Percentiles rank a stretch among this genome's conserved stretches.
phyloP scores from a whole-genome alignment of 2,329 filamentous ascomycete species.

The Ascomycota sp. region DNA sequence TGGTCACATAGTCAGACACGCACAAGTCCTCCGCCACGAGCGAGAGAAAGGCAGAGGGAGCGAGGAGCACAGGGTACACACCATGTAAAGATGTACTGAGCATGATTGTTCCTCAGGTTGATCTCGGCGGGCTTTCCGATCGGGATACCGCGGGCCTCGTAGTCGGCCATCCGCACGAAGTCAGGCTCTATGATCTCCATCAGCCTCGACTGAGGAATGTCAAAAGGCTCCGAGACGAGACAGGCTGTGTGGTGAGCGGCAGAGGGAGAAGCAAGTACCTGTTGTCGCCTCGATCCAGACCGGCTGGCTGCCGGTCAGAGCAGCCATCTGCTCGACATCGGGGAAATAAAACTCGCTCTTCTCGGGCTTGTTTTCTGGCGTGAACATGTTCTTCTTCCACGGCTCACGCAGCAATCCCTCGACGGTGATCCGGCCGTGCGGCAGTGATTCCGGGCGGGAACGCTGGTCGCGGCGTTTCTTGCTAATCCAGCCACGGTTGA shows the following conservation, averaged over 20 bases:
- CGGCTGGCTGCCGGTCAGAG: conserved; percentile 57
- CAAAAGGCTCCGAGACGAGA: no score
- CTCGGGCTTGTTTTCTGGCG: conserved; percentile 70
- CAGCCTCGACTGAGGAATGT: conserved; percentile 1
- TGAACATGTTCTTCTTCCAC: conserved; percentile 97
- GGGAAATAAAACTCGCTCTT: conserved; percentile 86
- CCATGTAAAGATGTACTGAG: conserved; percentile 98
- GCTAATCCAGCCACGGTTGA: conserved; percentile 82
- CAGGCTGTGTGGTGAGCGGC: neutral
- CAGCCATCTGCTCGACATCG: conserved; percentile 81
- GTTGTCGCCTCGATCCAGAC: conserved; percentile 95
- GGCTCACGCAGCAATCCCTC: conserved; percentile 74
- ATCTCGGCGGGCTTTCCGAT: conserved; percentile 79
- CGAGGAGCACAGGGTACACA: conserved; percentile 23
- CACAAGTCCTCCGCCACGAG: no score
- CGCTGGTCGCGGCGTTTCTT: conserved; percentile 50
- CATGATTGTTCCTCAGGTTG: conserved; percentile 87
- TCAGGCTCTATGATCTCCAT: conserved; percentile 42
- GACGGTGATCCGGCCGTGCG: conserved; percentile 50
- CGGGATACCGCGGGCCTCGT: conserved; percentile 64
- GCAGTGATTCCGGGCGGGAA: conserved; percentile 44
- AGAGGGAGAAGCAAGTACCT: conserved; percentile 32
- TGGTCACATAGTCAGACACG: no score
- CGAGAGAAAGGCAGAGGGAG: conserved; percentile 1
- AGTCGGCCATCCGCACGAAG: conserved; percentile 53